Conservation (phyloP, 148 eudicot species). For the Amaranthus hypochondriacus region DNA sequence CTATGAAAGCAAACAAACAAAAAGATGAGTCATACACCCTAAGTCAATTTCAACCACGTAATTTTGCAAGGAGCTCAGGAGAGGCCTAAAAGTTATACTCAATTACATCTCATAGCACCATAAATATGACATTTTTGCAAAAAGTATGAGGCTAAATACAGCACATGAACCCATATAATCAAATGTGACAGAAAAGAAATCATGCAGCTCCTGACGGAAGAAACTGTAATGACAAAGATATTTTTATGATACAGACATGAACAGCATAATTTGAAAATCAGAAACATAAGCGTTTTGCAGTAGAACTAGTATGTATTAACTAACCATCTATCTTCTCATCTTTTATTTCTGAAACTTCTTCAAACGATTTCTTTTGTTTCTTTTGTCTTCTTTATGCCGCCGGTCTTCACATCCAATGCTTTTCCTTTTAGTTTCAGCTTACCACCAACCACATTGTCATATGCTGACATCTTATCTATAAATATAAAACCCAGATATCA, state of each 20-base stretch:
- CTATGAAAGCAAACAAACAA: background rate
- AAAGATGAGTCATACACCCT: background rate
- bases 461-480: constrained; percentile 60
- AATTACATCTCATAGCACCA: background rate
- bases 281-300: background rate
- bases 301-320: background rate
- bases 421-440: constrained; percentile 90
- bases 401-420: constrained; percentile 77
- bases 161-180: background rate
- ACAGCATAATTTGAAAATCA: background rate
- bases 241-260: background rate
- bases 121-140: background rate
- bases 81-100: background rate
- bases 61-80: background rate
- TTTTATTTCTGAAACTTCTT: constrained; percentile 37
- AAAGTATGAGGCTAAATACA: background rate
- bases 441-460: constrained; percentile 74
- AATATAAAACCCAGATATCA: constrained; percentile 16
- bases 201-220: background rate
- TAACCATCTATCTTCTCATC: constrained; percentile 54
- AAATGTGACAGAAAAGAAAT: background rate
- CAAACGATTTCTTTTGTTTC: constrained; percentile 54
- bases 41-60: background rate
- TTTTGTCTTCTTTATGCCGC: constrained; percentile 70
- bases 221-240: background rate